phyloP scores from a whole-genome alignment of 345 rosid species.

The Clarkia xantiana region DNA sequence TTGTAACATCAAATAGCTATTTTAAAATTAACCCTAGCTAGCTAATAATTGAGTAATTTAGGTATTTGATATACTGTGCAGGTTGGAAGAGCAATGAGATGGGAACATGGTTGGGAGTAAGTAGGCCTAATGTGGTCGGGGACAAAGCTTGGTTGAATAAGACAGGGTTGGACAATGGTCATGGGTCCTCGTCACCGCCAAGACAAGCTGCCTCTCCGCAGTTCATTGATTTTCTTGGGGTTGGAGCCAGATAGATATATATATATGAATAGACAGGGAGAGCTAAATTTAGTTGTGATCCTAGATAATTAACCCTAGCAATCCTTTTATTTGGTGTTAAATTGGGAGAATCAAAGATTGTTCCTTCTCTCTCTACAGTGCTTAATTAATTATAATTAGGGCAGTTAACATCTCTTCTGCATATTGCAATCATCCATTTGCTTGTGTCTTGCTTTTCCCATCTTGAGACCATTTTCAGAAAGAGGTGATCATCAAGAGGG shows the following conservation, averaged over 20 bases:
- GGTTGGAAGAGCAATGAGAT: conserved; percentile 27
- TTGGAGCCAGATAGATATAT: conserved; percentile 29
- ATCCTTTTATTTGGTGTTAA: background rate
- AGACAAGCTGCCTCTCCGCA: conserved; percentile 1
- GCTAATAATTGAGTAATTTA: too few relatives aligned
- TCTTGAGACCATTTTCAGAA: too few relatives aligned
- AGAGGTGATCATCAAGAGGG: too few relatives aligned
- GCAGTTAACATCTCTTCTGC: too few relatives aligned
- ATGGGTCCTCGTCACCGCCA: background rate
- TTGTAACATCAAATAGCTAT: too few relatives aligned
- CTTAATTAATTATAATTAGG: too few relatives aligned
- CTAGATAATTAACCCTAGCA: conserved; percentile 1
- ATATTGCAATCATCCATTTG: too few relatives aligned
- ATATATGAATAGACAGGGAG: background rate
- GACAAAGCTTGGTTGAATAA: background rate
- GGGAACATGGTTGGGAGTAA: conserved; percentile 18
- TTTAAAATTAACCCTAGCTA: too few relatives aligned
- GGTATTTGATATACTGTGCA: conserved; percentile 7
- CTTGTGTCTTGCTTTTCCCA: too few relatives aligned
- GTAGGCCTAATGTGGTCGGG: conserved; percentile 1
- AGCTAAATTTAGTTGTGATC: conserved; percentile 5
- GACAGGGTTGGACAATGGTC: background rate
- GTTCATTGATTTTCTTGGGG: conserved; percentile 68
- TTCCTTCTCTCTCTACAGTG: too few relatives aligned
- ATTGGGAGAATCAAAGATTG: too few relatives aligned